Conservation (phyloP, 1,284 basidiomycete species). For the Ustilago trichophora region DNA sequence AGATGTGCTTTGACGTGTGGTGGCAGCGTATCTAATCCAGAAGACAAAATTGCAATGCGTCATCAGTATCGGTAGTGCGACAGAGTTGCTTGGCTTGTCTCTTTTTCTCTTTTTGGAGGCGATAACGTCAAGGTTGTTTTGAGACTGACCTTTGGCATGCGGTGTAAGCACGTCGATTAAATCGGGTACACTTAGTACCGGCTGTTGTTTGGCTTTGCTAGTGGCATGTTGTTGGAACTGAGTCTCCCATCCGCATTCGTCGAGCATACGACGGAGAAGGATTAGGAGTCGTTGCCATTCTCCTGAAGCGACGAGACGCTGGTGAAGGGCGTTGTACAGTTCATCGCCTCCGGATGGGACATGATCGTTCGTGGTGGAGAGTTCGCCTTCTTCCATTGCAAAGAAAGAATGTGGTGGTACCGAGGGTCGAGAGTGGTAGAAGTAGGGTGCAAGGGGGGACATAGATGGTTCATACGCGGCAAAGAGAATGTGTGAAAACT, state of each 20-base stretch:
- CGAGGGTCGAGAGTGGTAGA: neutral
- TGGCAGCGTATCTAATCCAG: constrained; percentile 48
- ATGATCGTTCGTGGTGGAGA: constrained; percentile 1
- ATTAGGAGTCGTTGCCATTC: constrained; percentile 43
- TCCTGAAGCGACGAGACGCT: constrained; percentile 46
- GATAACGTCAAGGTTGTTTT: no score
- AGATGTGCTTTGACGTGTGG: constrained; percentile 41
- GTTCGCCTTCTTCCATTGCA: constrained; percentile 51
- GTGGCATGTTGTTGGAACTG: constrained; percentile 20
- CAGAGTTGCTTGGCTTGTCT: neutral
- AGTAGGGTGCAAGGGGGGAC: no score
- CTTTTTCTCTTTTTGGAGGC: neutral
- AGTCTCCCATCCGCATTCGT: constrained; percentile 44
- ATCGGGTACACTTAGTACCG: constrained; percentile 19
- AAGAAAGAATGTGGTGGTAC: neutral
- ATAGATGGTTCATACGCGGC: no score
- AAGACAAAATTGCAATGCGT: no score
- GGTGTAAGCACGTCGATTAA: constrained; percentile 36
- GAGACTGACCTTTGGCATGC: constrained; percentile 51
- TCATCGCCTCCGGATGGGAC: constrained; percentile 10
- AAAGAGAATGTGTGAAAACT: neutral
- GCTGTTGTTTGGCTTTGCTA: constrained; percentile 17
- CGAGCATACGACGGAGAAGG: constrained; percentile 41
- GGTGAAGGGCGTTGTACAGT: constrained; percentile 48
- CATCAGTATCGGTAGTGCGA: no score